These are phyloP conservation scores for Saccharomycopsis oosterbeekiorum DNA, from an alignment of 805 yeast genomes.

Conservation along the genomic window DNA sequence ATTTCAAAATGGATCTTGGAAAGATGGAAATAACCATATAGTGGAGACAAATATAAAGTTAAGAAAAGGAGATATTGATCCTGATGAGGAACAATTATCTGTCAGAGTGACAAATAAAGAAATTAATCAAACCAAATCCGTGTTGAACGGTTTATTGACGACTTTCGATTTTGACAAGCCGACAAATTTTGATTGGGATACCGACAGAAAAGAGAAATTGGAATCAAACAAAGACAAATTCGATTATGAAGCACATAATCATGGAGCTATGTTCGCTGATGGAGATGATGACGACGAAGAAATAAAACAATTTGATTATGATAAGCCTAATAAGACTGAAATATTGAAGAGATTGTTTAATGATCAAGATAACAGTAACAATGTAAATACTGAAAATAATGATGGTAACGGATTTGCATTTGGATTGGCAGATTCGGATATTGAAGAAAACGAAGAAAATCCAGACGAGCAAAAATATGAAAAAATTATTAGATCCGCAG, in stretches of 20 bases:
- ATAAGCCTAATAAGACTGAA: conserved; percentile 3
- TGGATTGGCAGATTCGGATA: conserved; percentile 22
- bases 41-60: conserved; percentile 40
- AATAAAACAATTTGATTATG: conserved; percentile 28
- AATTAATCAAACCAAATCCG: conserved; percentile 33
- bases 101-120: conserved; percentile 27
- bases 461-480: neutral
- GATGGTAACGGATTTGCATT: conserved; percentile 22
- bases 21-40: conserved; percentile 68
- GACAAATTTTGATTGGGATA: conserved; percentile 30
- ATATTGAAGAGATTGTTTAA: conserved; percentile 13
- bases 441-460: conserved; percentile 14
- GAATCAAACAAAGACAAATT: conserved; percentile 33
- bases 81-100: neutral
- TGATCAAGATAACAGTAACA: neutral
- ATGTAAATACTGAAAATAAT: conserved; percentile 20
- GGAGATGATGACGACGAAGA: conserved; percentile 30
- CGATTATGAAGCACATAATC: conserved; percentile 33
- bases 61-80: conserved; percentile 22
- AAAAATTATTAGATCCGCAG: too few relatives aligned
- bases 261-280: conserved; percentile 16
- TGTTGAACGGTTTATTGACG: conserved; percentile 39
- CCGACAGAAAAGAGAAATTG: conserved; percentile 28
- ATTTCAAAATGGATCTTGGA: conserved; percentile 64
- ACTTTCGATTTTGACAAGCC: conserved; percentile 46